A percentile compares a stretch with the other conserved stretches of the same genome.
These are phyloP conservation scores for Celoporthe dispersa DNA, from an alignment of 2,329 filamentous ascomycete species.

Conservation along the genomic window DNA sequence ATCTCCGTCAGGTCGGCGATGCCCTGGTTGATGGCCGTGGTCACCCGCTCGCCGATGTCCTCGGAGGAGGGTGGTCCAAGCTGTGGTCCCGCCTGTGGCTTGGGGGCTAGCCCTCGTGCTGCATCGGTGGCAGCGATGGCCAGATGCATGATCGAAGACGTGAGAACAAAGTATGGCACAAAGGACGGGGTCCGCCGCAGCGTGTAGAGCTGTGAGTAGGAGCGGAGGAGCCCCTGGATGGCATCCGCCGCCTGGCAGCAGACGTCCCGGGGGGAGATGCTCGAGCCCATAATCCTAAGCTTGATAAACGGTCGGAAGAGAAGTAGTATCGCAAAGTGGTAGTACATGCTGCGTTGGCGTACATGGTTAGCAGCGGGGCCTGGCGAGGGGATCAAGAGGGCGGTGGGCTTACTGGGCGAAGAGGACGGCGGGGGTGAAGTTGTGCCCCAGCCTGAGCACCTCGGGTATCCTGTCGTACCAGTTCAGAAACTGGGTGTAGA, in stretches of 20 bases:
- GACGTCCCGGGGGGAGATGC: conserved; percentile 66
- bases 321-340: conserved; percentile 72
- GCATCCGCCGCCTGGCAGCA: conserved; percentile 66
- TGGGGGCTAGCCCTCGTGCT: conserved; percentile 15
- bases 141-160: conserved; percentile 64
- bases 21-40: conserved; percentile 55
- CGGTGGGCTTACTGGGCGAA: conserved; percentile 70
- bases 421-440: conserved; percentile 73
- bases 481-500: conserved; percentile 70
- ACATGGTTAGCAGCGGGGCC: conserved; percentile 18
- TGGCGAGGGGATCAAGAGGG: background rate
- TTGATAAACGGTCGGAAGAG: conserved; percentile 76
- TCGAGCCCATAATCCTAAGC: conserved; percentile 64
- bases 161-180: conserved; percentile 66
- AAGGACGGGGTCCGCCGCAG: conserved; percentile 63
- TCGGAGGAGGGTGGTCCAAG: background rate
- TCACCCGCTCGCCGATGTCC: conserved; percentile 35
- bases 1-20: conserved; percentile 64
- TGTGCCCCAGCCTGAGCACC: conserved; percentile 66
- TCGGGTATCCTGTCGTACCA: conserved; percentile 74
- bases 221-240: conserved; percentile 59
- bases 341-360: conserved; percentile 62
- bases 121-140: conserved; percentile 51
- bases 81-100: background rate
- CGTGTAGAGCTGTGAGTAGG: conserved; percentile 63